Base-by-base conservation (phyloP, 2,329 filamentous ascomycete species). In the Cylindrodendrum hubeiense region DNA sequence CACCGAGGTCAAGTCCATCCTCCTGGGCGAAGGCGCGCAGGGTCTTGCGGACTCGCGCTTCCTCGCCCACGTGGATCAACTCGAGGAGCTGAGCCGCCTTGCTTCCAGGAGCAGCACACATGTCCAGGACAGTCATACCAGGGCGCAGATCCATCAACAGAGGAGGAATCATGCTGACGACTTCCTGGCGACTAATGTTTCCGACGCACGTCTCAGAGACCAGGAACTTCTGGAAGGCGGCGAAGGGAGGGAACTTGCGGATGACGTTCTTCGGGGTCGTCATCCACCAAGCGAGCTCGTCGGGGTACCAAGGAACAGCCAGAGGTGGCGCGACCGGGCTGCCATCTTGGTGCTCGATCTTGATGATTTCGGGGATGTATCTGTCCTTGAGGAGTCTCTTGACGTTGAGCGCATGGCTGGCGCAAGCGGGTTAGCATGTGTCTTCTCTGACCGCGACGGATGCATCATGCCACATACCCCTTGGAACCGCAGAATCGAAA, bases 91-190 rank as follows among this genome's bases (percentile, higher is more conserved):
- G 96, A 4, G 94, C 93, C 13, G 96, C 95, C 85, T 99, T 99
- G 85, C 95, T 98, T 65, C 96, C 96, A 1, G 96, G 96, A 1
- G 96, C 96, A 65, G 96, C 96, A 81, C 96, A 99, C 84, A 99
- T 91, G 79, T 99, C 96, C 73, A 99, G 83, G 10, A 98, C 95
- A 2, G 91, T 92, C 91, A 98, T 97, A 57, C 95, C 93, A 5
- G 96, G 95, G 72, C 90, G 89, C 54, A 98, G 86, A 75, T 98
- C 95, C 85, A 99, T 92, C 74, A 98, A 86, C 73, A 98, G 87
- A 26, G 96, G 96, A 26, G 96, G 96, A 68, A 99, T 98, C 96
- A 99, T 99, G 84, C 94, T 97, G 76, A 99, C 96, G 47, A 97
- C 92, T 83, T 99, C 96, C 81, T 99, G 96, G 75, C 96, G 90